Evolutionary conservation across 2,329 filamentous ascomycete genomes (phyloP).

Genomic region (Colletotrichum tropicicola): DNA sequence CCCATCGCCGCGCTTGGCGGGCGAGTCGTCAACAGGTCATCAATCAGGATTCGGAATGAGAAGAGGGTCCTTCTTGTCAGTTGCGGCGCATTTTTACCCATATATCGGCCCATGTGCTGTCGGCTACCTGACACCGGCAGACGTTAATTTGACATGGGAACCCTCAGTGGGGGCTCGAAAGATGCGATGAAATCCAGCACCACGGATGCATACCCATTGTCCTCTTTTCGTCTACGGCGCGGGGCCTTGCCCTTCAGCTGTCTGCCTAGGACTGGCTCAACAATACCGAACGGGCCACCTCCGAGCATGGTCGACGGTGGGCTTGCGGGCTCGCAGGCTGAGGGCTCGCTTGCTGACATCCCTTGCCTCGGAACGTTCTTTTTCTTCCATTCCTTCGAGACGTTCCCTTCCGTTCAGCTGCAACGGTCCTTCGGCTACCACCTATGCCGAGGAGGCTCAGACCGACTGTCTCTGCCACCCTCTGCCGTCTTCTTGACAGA

Average conservation of each 20-base stretch:
- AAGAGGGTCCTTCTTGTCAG: constrained; percentile 12
- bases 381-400: constrained; percentile 23
- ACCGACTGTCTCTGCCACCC: constrained; percentile 1
- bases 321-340: neutral
- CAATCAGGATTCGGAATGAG: constrained; percentile 14
- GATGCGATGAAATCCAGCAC: constrained; percentile 21
- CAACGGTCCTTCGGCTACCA: constrained; percentile 3
- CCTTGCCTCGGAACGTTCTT: constrained; percentile 25
- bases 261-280: neutral
- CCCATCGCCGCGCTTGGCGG: constrained; percentile 17
- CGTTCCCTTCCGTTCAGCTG: constrained; percentile 4
- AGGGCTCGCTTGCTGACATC: constrained; percentile 14
- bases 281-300: constrained; percentile 24
- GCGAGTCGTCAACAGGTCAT: constrained; percentile 10
- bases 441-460: neutral
- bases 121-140: constrained; percentile 24
- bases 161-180: constrained; percentile 4
- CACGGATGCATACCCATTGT: constrained; percentile 6
- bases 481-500: neutral
- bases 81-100: constrained; percentile 12
- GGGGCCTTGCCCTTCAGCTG: neutral
- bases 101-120: constrained; percentile 21
- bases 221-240: neutral
- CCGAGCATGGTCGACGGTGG: constrained; percentile 8
- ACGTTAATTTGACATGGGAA: constrained; percentile 15